A percentile compares a stretch with the other conserved stretches of the same genome.
These are phyloP conservation scores for Neurospora africana DNA, from an alignment of 495 filamentous ascomycete genomes.

Conservation along the genomic window DNA sequence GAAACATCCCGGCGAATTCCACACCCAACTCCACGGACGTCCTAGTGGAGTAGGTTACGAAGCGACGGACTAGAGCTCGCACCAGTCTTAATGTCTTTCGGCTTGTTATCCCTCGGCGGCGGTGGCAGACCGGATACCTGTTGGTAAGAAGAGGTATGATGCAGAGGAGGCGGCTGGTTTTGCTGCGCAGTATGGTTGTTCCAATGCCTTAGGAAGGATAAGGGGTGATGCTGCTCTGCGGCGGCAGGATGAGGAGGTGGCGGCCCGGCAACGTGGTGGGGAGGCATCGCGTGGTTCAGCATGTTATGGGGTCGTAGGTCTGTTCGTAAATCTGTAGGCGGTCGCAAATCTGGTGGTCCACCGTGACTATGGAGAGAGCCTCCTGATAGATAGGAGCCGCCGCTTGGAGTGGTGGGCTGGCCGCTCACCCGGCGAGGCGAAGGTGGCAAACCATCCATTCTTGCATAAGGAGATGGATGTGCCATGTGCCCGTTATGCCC, in stretches of 20 bases:
- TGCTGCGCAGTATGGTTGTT: constrained; percentile 1
- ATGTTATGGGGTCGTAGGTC: constrained; percentile 24
- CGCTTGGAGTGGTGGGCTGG: constrained; percentile 18
- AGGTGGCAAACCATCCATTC: constrained; percentile 27
- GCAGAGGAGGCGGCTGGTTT: constrained; percentile 1
- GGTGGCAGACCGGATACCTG: constrained; percentile 1
- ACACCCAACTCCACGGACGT: not conserved
- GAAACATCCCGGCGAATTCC: not conserved
- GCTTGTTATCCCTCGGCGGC: not conserved
- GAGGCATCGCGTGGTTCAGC: constrained; percentile 15
- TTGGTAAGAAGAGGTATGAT: constrained; percentile 28
- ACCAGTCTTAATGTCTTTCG: constrained; percentile 37
- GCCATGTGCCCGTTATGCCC: constrained; percentile 32
- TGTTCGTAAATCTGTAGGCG: not conserved
- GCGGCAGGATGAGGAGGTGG: constrained; percentile 19
- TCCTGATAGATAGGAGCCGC: constrained; percentile 10
- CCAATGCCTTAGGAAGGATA: constrained; percentile 25
- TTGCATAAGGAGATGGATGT: constrained; percentile 18
- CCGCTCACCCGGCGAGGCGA: constrained; percentile 28
- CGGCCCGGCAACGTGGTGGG: constrained; percentile 12
- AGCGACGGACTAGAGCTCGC: constrained; percentile 70
- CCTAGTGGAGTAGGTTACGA: constrained; percentile 59
- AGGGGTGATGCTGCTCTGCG: constrained; percentile 22
- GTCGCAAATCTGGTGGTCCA: constrained; percentile 11
- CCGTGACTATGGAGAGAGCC: constrained; percentile 13